Conservation (phyloP, 495 filamentous ascomycete genomes). For the Penicillium verhagenii region DNA sequence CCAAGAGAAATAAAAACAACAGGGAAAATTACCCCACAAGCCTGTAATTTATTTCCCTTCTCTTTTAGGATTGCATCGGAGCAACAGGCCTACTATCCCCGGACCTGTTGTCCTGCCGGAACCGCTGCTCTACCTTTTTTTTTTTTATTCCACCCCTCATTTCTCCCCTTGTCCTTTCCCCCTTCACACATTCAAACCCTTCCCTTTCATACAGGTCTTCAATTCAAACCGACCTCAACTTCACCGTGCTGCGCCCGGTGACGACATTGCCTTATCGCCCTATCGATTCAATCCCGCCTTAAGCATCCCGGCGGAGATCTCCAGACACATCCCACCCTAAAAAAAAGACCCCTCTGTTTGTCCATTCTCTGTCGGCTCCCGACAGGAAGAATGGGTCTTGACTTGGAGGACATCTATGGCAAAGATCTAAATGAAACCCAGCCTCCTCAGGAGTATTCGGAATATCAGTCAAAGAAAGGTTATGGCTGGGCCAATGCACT, state of each 20-base stretch:
- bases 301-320: conserved; percentile 19
- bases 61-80: conserved; percentile 12
- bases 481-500: conserved; percentile 93
- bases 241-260: conserved; percentile 32
- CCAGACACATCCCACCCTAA: conserved; percentile 6
- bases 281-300: conserved; percentile 19
- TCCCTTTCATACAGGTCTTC: conserved; percentile 28
- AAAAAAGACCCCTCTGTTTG: conserved; percentile 13
- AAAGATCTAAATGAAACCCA: conserved; percentile 60
- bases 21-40: neutral
- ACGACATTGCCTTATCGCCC: conserved; percentile 30
- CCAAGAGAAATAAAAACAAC: neutral
- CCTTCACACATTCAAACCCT: conserved; percentile 15
- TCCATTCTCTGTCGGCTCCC: conserved; percentile 47
- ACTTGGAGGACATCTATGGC: conserved; percentile 65
- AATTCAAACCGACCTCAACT: conserved; percentile 13
- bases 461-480: conserved; percentile 85
- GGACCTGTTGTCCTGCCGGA: conserved; percentile 32
- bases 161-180: conserved; percentile 20
- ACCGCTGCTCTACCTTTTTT: conserved; percentile 23
- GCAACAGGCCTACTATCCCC: conserved; percentile 26
- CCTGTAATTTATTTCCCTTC: conserved; percentile 3
- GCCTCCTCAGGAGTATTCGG: conserved; percentile 63
- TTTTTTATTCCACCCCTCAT: conserved; percentile 24
- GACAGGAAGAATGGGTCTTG: conserved; percentile 65